Conservation (phyloP, 495 filamentous ascomycete genomes). For the Cenococcum geophilum region DNA sequence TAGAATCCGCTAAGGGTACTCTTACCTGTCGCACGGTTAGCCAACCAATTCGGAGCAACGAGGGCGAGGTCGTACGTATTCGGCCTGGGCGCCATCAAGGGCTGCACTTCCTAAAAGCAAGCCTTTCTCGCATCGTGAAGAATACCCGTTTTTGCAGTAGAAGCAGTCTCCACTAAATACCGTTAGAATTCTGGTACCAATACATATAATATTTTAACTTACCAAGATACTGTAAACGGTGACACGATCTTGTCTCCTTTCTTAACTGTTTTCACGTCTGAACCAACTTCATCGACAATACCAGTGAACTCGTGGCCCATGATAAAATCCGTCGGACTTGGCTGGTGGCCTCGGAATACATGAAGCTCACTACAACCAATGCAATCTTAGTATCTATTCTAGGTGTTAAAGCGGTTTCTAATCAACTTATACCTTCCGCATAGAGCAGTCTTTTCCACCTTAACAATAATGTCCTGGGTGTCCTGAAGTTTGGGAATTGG, state of each 20-base stretch:
- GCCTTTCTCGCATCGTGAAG: slow-evolving; percentile 73
- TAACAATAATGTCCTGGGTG: slow-evolving; percentile 73
- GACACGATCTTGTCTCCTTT: slow-evolving; percentile 58
- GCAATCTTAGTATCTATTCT: neutral
- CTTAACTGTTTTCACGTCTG: slow-evolving; percentile 59
- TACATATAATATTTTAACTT: slow-evolving; percentile 31
- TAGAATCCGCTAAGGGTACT: slow-evolving; percentile 78
- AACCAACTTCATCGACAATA: slow-evolving; percentile 60
- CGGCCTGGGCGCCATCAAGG: slow-evolving; percentile 84
- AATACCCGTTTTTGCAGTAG: slow-evolving; percentile 78
- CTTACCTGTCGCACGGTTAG: slow-evolving; percentile 49
- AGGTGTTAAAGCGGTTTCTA: neutral
- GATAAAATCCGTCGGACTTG: slow-evolving; percentile 56
- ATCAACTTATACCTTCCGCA: slow-evolving; percentile 70
- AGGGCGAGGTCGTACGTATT: slow-evolving; percentile 52
- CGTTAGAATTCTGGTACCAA: slow-evolving; percentile 1
- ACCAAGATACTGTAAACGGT: slow-evolving; percentile 87
- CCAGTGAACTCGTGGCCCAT: slow-evolving; percentile 87
- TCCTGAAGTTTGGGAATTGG: slow-evolving; percentile 63
- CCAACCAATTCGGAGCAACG: neutral
- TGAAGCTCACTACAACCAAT: slow-evolving; percentile 67
- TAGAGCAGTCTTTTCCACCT: slow-evolving; percentile 77
- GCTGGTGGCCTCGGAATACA: slow-evolving; percentile 77
- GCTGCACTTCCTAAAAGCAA: slow-evolving; percentile 66
- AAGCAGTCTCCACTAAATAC: slow-evolving; percentile 66